Conservation (phyloP, 140 eudicot genomes). For the Flaveria floridana region DNA sequence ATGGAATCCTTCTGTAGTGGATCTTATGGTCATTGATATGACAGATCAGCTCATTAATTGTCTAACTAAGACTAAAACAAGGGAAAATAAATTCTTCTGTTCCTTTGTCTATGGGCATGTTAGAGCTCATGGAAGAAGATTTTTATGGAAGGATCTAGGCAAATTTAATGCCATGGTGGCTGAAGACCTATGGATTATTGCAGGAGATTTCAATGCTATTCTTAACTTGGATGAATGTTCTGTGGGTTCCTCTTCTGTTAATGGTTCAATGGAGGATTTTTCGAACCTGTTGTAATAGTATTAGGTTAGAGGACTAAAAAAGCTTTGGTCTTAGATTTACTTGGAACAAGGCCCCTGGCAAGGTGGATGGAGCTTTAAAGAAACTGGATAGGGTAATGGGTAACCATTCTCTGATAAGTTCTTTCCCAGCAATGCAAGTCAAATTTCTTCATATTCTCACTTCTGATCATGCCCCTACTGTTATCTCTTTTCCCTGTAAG, state of each 20-base stretch:
- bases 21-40: no score
- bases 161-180: background rate
- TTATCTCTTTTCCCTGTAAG: background rate
- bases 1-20: background rate
- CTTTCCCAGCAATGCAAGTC: background rate
- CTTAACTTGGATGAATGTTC: background rate
- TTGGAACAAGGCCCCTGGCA: background rate
- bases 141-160: background rate
- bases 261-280: background rate
- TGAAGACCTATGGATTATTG: background rate
- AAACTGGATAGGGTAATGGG: background rate
- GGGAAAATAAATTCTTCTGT: background rate
- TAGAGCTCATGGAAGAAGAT: background rate
- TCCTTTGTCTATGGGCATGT: no score
- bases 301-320: background rate
- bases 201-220: background rate
- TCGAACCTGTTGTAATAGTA: background rate
- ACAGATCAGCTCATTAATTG: background rate
- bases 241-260: background rate
- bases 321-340: background rate
- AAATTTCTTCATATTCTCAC: background rate
- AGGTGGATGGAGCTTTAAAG: background rate
- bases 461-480: background rate
- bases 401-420: background rate
- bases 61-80: background rate